Conservation (phyloP, 1,284 basidiomycete species). For the Cutaneotrichosporon spelunceum region DNA sequence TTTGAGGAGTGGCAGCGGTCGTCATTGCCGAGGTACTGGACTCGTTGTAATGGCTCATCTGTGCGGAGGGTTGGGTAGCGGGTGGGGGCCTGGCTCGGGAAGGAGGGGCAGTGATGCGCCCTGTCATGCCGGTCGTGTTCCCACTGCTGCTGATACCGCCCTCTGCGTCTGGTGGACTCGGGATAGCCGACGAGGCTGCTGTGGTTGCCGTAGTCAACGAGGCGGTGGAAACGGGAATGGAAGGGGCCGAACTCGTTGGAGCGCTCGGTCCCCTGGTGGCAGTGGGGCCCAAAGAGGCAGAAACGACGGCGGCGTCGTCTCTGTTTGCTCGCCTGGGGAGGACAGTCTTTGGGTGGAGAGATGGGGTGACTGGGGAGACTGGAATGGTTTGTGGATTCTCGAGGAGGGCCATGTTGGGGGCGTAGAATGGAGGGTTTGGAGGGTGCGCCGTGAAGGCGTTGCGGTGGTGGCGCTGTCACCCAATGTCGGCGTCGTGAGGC, state of each 20-base stretch:
- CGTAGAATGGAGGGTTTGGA: not conserved
- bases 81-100: not conserved
- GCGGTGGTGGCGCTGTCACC: not conserved
- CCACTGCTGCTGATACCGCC: not conserved
- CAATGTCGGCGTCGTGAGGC: not conserved
- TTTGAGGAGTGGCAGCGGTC: slow-evolving; percentile 31
- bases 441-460: not conserved
- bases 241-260: slow-evolving; percentile 11
- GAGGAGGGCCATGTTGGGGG: slow-evolving; percentile 3
- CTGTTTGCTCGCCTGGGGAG: slow-evolving; percentile 12
- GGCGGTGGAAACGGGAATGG: slow-evolving; percentile 17
- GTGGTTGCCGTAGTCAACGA: slow-evolving; percentile 22
- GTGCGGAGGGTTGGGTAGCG: not conserved
- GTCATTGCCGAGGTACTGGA: not conserved
- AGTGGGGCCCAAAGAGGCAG: slow-evolving; percentile 1
- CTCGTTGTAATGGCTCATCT: not conserved
- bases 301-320: not conserved
- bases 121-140: not conserved
- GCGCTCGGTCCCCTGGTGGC: not conserved
- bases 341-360: slow-evolving; percentile 14
- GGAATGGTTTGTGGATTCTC: not conserved
- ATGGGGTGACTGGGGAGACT: not conserved
- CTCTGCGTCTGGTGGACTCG: slow-evolving; percentile 18
- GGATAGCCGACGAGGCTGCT: slow-evolving; percentile 20
- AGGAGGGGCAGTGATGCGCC: not conserved